phyloP scores from a whole-genome alignment of 257 asterid genomes.

The Solanum tarapatanum region DNA sequence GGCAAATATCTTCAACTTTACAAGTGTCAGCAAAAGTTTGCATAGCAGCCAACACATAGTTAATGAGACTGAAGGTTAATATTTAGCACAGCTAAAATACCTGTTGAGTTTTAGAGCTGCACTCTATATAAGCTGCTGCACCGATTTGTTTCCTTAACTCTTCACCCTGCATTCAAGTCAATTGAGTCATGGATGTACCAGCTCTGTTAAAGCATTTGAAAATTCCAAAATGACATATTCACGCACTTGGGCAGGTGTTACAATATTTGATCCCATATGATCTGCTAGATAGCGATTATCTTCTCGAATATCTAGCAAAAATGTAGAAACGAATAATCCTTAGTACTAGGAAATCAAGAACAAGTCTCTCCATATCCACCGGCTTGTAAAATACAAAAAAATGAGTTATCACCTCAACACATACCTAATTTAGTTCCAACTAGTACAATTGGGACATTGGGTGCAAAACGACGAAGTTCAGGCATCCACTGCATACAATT shows the following conservation, averaged over 20 bases:
- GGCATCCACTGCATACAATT: slow-evolving; percentile 59
- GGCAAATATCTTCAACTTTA: not conserved
- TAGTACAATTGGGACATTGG: slow-evolving; percentile 69
- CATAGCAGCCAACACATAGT: not conserved
- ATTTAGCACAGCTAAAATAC: slow-evolving; percentile 7
- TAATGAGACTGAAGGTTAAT: not conserved
- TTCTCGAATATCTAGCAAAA: not conserved
- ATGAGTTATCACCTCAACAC: not conserved
- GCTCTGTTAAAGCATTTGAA: not conserved
- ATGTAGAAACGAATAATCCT: not conserved
- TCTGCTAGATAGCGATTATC: not conserved
- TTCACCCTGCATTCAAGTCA: slow-evolving; percentile 12
- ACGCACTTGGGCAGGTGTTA: not conserved
- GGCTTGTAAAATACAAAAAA: not conserved
- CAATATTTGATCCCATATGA: not conserved
- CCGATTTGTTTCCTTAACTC: slow-evolving; percentile 18
- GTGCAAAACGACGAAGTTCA: slow-evolving; percentile 72
- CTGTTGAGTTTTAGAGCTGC: slow-evolving; percentile 70
- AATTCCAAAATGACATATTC: not conserved
- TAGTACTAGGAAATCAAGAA: not conserved
- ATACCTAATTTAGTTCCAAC: slow-evolving; percentile 75
- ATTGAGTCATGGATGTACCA: not conserved
- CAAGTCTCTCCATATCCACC: not conserved
- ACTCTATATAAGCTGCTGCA: slow-evolving; percentile 21
- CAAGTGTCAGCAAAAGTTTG: not conserved